phyloP scores from a whole-genome alignment of 2,329 filamentous ascomycete species.

The Ophiostoma triangulosporum region DNA sequence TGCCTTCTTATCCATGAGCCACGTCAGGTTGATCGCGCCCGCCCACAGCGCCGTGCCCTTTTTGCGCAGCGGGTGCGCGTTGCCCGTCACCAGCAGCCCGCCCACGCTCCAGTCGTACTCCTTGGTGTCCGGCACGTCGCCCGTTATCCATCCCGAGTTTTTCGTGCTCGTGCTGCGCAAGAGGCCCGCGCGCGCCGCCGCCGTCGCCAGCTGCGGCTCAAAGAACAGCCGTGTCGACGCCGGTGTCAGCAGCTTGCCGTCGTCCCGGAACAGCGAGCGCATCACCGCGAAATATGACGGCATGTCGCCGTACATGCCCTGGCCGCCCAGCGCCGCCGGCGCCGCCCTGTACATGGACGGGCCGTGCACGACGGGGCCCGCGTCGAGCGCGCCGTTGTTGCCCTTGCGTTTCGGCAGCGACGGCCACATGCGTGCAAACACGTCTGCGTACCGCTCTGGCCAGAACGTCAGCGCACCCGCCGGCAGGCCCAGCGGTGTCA shows the following conservation, averaged over 20 bases:
- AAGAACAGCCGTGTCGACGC: slow-evolving; percentile 30
- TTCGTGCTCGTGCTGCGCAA: slow-evolving; percentile 20
- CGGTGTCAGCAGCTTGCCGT: slow-evolving; percentile 29
- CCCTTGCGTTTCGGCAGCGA: slow-evolving; percentile 12
- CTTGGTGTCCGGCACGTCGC: slow-evolving; percentile 20
- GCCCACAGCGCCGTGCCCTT: slow-evolving; percentile 29
- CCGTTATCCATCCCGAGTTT: slow-evolving; percentile 17
- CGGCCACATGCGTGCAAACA: slow-evolving; percentile 8
- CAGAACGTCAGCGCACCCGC: slow-evolving; percentile 11
- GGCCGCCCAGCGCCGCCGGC: slow-evolving; percentile 19
- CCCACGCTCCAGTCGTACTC: slow-evolving; percentile 29
- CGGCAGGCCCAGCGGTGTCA: slow-evolving; percentile 12
- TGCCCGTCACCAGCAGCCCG: slow-evolving; percentile 27
- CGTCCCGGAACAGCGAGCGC: slow-evolving; percentile 32
- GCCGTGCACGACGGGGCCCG: slow-evolving; percentile 8
- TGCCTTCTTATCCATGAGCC: slow-evolving; percentile 25
- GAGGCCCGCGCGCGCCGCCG: slow-evolving; percentile 13
- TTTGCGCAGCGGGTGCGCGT: slow-evolving; percentile 24
- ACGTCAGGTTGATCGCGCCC: slow-evolving; percentile 32
- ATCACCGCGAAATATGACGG: slow-evolving; percentile 31
- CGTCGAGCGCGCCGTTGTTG: slow-evolving; percentile 5
- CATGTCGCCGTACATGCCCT: slow-evolving; percentile 23
- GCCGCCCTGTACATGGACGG: not conserved
- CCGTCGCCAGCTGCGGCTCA: slow-evolving; percentile 27
- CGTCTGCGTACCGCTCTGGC: slow-evolving; percentile 11